A percentile compares a stretch with the other conserved stretches of the same genome.
Conservation (phyloP, 352 stramenopile species). For the Blastocystis sp. region DNA sequence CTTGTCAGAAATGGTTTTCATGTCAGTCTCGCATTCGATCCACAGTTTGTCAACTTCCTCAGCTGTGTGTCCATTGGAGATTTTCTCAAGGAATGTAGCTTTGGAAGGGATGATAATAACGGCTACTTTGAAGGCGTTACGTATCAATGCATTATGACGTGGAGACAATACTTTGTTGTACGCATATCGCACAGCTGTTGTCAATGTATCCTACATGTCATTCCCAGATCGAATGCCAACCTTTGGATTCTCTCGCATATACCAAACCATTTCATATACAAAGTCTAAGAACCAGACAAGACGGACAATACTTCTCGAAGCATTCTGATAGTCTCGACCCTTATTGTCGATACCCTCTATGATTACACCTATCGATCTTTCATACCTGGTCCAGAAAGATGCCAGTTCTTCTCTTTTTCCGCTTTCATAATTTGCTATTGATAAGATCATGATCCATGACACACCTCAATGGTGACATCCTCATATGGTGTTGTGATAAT, state of each 20-base stretch:
- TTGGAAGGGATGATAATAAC: constrained; percentile 51
- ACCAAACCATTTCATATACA: constrained; percentile 57
- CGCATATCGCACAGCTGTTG: constrained; percentile 17
- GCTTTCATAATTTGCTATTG: constrained; percentile 33
- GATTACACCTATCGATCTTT: neutral
- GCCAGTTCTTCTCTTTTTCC: constrained; percentile 53
- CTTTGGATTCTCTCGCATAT: constrained; percentile 12
- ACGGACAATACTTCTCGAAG: constrained; percentile 37
- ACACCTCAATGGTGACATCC: constrained; percentile 18
- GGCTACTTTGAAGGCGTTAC: constrained; percentile 58
- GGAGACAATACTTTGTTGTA: constrained; percentile 18
- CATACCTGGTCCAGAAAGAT: constrained; percentile 32
- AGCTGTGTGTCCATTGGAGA: constrained; percentile 25
- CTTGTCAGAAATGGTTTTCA: constrained; percentile 54
- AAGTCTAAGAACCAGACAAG: constrained; percentile 60
- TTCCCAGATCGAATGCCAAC: neutral
- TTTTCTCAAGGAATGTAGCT: constrained; percentile 48
- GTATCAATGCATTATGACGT: constrained; percentile 48
- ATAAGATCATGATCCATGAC: neutral
- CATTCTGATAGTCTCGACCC: constrained; percentile 43
- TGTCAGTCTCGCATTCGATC: constrained; percentile 34
- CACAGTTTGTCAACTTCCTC: constrained; percentile 16
- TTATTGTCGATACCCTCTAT: constrained; percentile 57
- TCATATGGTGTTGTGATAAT: neutral
- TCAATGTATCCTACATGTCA: constrained; percentile 39